Evolutionary conservation across 441 rosid genomes (phyloP).

Genomic region (Kokia cookei): DNA sequence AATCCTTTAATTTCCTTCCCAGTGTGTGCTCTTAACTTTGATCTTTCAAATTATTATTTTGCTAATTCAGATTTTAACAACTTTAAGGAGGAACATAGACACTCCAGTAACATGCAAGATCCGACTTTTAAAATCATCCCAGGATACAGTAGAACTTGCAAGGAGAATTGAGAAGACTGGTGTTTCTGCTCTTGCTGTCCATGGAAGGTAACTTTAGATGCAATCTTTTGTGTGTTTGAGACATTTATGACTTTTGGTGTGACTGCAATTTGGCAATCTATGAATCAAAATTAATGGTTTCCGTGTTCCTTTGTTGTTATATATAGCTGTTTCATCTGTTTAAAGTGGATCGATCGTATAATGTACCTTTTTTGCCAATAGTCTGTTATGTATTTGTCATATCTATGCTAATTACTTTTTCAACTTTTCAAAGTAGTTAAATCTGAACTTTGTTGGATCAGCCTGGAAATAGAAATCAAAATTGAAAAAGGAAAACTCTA

Average conservation of each 20-base stretch:
- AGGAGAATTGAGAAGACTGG: constrained; percentile 87
- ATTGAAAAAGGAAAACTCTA: not conserved
- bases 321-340: not conserved
- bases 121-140: constrained; percentile 60
- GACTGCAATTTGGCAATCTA: not conserved
- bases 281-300: not conserved
- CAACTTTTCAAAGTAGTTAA: not conserved
- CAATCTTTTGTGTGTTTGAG: not conserved
- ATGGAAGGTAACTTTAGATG: constrained; percentile 61
- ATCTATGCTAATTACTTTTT: not conserved
- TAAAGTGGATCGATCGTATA: not conserved
- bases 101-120: constrained; percentile 87
- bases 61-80: constrained; percentile 65
- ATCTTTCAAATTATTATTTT: not conserved
- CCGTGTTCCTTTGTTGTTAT: not conserved
- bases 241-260: not conserved
- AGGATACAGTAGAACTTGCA: constrained; percentile 82
- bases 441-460: not conserved
- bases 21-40: constrained; percentile 2
- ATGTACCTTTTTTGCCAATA: not conserved
- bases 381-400: not conserved
- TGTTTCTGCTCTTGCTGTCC: constrained; percentile 86
- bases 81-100: constrained; percentile 73
- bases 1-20: not conserved
- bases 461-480: not conserved